Base-by-base conservation (phyloP, 148 eudicot species). In the Salicornia ramosissima region DNA sequence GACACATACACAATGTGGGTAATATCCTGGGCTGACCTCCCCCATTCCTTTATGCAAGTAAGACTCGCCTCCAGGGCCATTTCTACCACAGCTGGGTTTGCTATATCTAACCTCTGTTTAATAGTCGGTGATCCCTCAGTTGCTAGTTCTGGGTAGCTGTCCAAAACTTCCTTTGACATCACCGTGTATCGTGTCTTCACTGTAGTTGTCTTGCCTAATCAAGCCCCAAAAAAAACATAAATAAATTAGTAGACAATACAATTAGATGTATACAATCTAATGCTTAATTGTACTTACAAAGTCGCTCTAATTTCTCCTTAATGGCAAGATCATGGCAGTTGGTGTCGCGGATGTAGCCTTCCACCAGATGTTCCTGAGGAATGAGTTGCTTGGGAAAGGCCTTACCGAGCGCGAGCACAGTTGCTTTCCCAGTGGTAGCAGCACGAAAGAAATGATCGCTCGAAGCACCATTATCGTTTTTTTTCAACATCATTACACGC, bases 131-230 rank as follows among this genome's bases (percentile, higher is more conserved):
- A 68, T 39, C 94, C 94, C 36, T 88, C 94, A 11, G 84, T 86
- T 60, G 88, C 87, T 49, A 88, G 76, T 53, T 88, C 90, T 6
- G 94, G 90, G 60, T 84, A 84, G 47, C 74, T 71, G 61, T 84
- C 83, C 13, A 88, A 68, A 18, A 86, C 83, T 67, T 88, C 94
- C 40, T 57, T 81, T 0, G 84, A 86, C 84, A 88, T 78, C 3
- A 88, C 94, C 12, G 90, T 88, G 82, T 88, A 88, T 43, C 94
- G 76, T 36, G 90, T 88, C 83, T 88, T 88, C 65, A 88, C 94
- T 13, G 90, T 88, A n/a, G 94, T 88, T 34, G 94, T 86, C 77
- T 88, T 88, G 77, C 94, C 90, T 88, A 61, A 81, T 72, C 58
- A 67, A 63, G 30, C 42, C 53, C 51, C 74, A 64, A 34, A 25